Conservation (phyloP, 352 stramenopile species). For the Globisporangium alternatum region DNA sequence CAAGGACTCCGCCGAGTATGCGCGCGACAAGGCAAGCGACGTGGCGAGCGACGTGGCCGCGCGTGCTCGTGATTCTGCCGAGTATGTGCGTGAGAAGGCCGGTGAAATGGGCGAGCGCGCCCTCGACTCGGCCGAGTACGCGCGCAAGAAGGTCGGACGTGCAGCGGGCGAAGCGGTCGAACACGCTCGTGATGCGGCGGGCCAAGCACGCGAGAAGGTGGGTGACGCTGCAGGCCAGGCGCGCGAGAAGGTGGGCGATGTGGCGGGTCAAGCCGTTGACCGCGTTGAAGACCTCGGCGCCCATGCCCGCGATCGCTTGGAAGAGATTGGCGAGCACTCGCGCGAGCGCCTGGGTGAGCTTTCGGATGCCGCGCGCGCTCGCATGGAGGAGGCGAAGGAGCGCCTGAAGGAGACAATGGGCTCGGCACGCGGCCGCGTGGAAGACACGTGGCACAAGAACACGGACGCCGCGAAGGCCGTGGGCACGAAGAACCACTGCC, state of each 20-base stretch:
- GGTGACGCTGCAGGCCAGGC: constrained; percentile 18
- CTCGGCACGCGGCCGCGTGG: constrained; percentile 27
- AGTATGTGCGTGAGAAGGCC: constrained; percentile 30
- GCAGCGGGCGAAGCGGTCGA: constrained; percentile 14
- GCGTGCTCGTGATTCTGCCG: constrained; percentile 6
- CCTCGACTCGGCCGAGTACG: constrained; percentile 33
- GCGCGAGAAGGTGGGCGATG: constrained; percentile 22
- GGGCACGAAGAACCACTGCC: constrained; percentile 45
- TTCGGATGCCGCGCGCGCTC: constrained; percentile 18
- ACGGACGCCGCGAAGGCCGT: constrained; percentile 45
- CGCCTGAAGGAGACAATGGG: constrained; percentile 52
- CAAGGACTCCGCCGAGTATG: neutral
- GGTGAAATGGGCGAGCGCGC: constrained; percentile 18
- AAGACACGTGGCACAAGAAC: constrained; percentile 59
- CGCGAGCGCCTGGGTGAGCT: constrained; percentile 25
- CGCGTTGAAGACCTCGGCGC: constrained; percentile 28
- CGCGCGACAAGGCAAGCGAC: constrained; percentile 1
- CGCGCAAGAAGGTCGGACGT: constrained; percentile 40
- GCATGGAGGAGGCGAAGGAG: constrained; percentile 32
- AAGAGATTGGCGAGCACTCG: constrained; percentile 28
- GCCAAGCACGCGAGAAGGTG: constrained; percentile 36
- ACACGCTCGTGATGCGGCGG: constrained; percentile 14
- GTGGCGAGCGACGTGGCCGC: neutral
- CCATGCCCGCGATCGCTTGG: constrained; percentile 32
- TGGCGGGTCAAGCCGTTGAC: constrained; percentile 3